Evolutionary conservation across 2,329 filamentous ascomycete species (phyloP), one percentile per base, ranked within the genome.

Genomic region (Lecanosticta acicola): DNA sequence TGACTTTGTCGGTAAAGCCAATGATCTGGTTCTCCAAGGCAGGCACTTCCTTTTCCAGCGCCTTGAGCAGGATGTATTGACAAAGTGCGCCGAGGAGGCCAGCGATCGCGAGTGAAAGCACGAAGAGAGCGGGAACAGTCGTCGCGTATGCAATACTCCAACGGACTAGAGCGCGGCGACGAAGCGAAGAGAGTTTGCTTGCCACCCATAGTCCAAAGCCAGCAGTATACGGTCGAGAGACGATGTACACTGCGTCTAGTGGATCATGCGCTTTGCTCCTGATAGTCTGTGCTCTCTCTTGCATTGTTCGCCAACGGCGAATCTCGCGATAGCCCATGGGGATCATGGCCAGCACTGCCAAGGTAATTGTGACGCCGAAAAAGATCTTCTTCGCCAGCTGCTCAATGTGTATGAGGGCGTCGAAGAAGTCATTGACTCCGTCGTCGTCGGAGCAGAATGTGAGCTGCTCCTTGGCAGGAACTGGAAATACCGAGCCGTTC

Each of bases 81-180:
- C 85, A 93, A 29, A 90, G 72, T 65, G 87, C 94, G 18, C 85
- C 81, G 58, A 94, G 79, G 37, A 94, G 77, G 2, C 89, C 89
- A 1, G 89, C 87, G 8, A 94, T 61, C 8, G 85, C 90, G 33
- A 96, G 80, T 3, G 84, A 83, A 4, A 96, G 76, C 4, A 96
- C 79, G 59, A 96, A 90, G n/a, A 96, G 72, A 14, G 89, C 90
- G 0, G 87, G 80, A 0, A 84, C 70, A 0, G 89, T 89, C 0
- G 89, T 95, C n/a, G 82, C 83, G 63, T 96, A 96, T 7, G 90
- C 86, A 52, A 93, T 73, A 42, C 81, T 80, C 89, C 90, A 96
- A 51, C 90, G 81, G 8, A 82, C 76, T 34, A 95, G 75, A 37
- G 86, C 78, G 65, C 88, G 83, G 41, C 79, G 77, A 56, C 83